phyloP scores from a whole-genome alignment of 1,284 basidiomycete genomes.

The Nidula niveotomentosa region DNA sequence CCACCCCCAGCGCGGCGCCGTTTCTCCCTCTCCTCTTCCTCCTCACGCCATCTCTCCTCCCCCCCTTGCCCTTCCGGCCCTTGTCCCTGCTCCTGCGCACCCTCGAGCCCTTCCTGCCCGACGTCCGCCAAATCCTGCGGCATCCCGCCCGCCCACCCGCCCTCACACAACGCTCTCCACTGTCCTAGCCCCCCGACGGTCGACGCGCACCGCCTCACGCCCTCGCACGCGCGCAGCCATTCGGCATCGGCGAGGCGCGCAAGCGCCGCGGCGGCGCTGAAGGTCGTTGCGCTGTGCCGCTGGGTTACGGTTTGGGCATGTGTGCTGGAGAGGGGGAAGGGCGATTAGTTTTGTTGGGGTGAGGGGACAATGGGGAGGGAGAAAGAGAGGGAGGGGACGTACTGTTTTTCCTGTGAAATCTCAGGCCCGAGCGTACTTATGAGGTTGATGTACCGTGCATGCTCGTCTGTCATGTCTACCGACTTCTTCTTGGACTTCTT shows the following conservation, averaged over 20 bases:
- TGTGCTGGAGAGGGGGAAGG: conserved; percentile 42
- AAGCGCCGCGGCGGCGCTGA: conserved; percentile 60
- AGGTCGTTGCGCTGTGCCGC: conserved; percentile 57
- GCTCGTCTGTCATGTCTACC: conserved; percentile 69
- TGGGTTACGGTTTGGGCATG: conserved; percentile 64
- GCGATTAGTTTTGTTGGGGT: not conserved
- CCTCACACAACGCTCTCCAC: conserved; percentile 73
- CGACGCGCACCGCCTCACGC: conserved; percentile 61
- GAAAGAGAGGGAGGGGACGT: conserved; percentile 20
- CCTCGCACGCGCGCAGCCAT: conserved; percentile 73
- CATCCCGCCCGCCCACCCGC: conserved; percentile 60
- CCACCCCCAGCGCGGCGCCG: no score
- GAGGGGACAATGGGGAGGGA: no score
- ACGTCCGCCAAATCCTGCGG: conserved; percentile 53
- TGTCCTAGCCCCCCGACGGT: conserved; percentile 67
- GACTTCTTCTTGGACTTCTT: conserved; percentile 76
- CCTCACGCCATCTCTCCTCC: no score
- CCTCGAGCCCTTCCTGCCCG: conserved; percentile 9
- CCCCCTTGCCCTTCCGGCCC: no score
- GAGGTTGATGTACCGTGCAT: conserved; percentile 72
- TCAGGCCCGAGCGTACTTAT: conserved; percentile 74
- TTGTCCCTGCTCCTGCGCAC: no score
- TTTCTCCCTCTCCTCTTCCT: no score
- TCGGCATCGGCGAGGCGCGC: conserved; percentile 73
- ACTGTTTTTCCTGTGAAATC: conserved; percentile 79